Evolutionary conservation across 179 eudicot genomes (phyloP).

Genomic region (Beta lomatogona): DNA sequence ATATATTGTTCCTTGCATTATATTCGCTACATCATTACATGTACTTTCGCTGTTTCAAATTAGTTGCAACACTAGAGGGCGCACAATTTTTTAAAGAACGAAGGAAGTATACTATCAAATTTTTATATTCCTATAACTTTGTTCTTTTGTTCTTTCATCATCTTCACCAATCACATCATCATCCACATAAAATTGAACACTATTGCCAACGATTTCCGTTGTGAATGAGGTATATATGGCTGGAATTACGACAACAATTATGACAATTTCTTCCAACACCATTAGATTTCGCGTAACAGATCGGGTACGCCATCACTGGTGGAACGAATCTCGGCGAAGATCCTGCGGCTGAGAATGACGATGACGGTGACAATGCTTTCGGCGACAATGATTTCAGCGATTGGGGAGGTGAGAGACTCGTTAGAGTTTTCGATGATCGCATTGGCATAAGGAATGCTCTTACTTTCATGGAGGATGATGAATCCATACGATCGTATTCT

Average conservation of each 20-base stretch:
- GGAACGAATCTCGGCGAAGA: conserved; percentile 25
- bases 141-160: background rate
- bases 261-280: conserved; percentile 15
- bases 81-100: background rate
- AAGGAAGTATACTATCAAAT: background rate
- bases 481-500: conserved; percentile 55
- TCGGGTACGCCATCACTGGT: conserved; percentile 31
- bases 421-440: conserved; percentile 20
- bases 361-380: conserved; percentile 35
- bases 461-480: conserved; percentile 51
- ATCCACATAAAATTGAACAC: background rate
- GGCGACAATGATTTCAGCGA: conserved; percentile 36
- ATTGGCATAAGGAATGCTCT: conserved; percentile 54
- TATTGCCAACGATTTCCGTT: conserved; percentile 69
- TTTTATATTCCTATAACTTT: background rate
- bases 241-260: conserved; percentile 39
- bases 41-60: no score
- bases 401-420: conserved; percentile 43
- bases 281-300: conserved; percentile 32
- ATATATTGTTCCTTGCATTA: conserved; percentile 11
- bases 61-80: no score
- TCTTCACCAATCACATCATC: background rate
- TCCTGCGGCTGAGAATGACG: conserved; percentile 29
- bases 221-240: conserved; percentile 50
- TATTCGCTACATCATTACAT: background rate